Conservation (phyloP, 2,329 filamentous ascomycete genomes). For the Macroventuria anomochaeta region DNA sequence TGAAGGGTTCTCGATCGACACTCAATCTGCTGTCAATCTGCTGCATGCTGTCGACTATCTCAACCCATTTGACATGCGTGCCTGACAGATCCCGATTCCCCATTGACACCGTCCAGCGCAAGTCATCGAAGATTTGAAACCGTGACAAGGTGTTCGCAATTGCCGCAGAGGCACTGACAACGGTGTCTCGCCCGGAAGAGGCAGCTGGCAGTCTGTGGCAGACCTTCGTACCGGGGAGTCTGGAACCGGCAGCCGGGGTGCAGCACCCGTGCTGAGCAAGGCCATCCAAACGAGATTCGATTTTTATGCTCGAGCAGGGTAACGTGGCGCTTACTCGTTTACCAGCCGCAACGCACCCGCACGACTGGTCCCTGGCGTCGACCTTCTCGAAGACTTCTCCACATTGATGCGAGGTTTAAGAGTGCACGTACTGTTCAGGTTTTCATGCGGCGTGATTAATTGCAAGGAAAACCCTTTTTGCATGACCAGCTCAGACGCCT, state of each 20-base stretch:
- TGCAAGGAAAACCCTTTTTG: slow-evolving; percentile 31
- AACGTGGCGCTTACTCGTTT: slow-evolving; percentile 34
- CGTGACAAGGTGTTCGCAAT: slow-evolving; percentile 33
- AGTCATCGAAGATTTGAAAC: slow-evolving; percentile 33
- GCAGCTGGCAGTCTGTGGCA: slow-evolving; percentile 35
- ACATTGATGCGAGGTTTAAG: slow-evolving; percentile 35
- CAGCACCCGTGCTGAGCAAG: slow-evolving; percentile 20
- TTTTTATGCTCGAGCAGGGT: slow-evolving; percentile 39
- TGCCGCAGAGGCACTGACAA: slow-evolving; percentile 28
- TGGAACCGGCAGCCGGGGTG: slow-evolving; percentile 32
- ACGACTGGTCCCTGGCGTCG: slow-evolving; percentile 41
- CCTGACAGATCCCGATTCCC: slow-evolving; percentile 20
- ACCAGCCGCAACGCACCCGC: slow-evolving; percentile 37
- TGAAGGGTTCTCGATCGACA: slow-evolving; percentile 14
- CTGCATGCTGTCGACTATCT: slow-evolving; percentile 16
- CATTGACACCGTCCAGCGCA: slow-evolving; percentile 3
- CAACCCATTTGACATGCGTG: slow-evolving; percentile 26
- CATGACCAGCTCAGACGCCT: slow-evolving; percentile 28
- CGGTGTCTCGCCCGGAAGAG: slow-evolving; percentile 33
- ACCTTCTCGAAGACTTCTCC: slow-evolving; percentile 41
- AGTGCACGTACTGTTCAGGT: slow-evolving; percentile 26
- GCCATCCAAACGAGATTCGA: slow-evolving; percentile 37
- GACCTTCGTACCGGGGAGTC: slow-evolving; percentile 30
- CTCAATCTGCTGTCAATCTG: slow-evolving; percentile 12
- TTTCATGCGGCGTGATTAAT: slow-evolving; percentile 33